phyloP scores from a whole-genome alignment of 208 protist genomes.

The Wallacemonas sp. region DNA sequence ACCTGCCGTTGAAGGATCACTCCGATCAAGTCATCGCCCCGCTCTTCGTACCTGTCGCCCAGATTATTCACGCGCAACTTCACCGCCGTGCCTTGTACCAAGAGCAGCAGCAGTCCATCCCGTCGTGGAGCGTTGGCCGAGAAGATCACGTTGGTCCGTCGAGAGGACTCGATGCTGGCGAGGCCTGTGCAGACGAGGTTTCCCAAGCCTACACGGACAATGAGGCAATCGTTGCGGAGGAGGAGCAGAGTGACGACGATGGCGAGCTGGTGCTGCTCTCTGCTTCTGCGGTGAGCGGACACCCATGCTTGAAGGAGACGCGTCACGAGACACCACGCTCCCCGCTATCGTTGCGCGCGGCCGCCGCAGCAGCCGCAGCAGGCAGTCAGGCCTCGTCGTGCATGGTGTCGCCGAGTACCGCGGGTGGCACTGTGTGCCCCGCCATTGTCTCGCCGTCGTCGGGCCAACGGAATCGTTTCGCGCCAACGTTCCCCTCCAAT shows the following conservation, averaged over 20 bases:
- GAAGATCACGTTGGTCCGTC: too few relatives aligned
- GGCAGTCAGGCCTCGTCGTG: background rate
- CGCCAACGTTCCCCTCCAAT: background rate
- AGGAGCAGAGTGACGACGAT: slow-evolving; percentile 15
- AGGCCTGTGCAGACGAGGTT: background rate
- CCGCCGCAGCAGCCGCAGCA: background rate
- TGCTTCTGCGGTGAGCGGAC: background rate
- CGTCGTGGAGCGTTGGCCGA: too few relatives aligned
- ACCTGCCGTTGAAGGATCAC: slow-evolving; percentile 63
- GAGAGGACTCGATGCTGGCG: background rate
- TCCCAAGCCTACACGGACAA: background rate
- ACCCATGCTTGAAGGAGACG: background rate
- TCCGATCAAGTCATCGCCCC: slow-evolving; percentile 61
- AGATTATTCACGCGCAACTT: slow-evolving; percentile 72
- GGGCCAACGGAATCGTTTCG: background rate
- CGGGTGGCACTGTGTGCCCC: background rate
- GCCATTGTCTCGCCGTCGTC: background rate
- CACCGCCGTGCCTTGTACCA: slow-evolving; percentile 45
- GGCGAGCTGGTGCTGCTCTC: background rate
- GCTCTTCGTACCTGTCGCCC: slow-evolving; percentile 55
- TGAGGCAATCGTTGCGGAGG: slow-evolving; percentile 7
- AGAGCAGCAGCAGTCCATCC: slow-evolving; percentile 2
- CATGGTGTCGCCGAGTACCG: background rate
- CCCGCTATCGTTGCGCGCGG: background rate
- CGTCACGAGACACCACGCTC: background rate